Conservation (phyloP, 169 alveolate species). For the Cryptosporidium meleagridis region DNA sequence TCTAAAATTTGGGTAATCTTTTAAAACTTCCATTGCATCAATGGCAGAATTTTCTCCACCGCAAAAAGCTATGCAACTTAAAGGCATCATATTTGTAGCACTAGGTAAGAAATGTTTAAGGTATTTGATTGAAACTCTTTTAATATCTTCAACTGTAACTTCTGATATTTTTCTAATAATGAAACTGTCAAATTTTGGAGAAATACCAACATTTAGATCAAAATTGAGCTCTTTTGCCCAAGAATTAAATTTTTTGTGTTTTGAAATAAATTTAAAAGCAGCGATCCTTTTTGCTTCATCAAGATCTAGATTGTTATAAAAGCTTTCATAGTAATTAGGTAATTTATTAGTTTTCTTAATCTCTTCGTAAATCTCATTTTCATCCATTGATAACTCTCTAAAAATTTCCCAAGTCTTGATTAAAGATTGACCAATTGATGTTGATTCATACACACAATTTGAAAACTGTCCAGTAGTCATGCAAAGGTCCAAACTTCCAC, state of each 20-base stretch:
- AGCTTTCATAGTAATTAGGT: slow-evolving; percentile 17
- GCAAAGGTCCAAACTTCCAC: slow-evolving; percentile 39
- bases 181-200: slow-evolving; percentile 43
- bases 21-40: slow-evolving; percentile 7
- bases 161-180: slow-evolving; percentile 19
- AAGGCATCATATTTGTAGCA: background rate
- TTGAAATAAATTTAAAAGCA: slow-evolving; percentile 29
- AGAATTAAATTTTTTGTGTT: slow-evolving; percentile 23
- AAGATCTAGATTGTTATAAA: slow-evolving; percentile 19
- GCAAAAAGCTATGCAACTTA: slow-evolving; percentile 35
- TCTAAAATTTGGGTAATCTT: background rate
- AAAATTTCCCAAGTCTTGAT: slow-evolving; percentile 68
- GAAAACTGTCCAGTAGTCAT: slow-evolving; percentile 46
- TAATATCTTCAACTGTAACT: slow-evolving; percentile 59
- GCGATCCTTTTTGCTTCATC: slow-evolving; percentile 60
- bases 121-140: slow-evolving; percentile 49
- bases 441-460: slow-evolving; percentile 61
- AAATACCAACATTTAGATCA: slow-evolving; percentile 49
- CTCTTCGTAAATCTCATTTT: slow-evolving; percentile 9
- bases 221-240: slow-evolving; percentile 64
- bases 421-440: slow-evolving; percentile 53
- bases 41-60: slow-evolving; percentile 19
- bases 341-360: background rate
- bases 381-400: slow-evolving; percentile 28
- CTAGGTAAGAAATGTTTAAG: slow-evolving; percentile 33